Conservation (phyloP, 257 asterid species). For the Scutellaria galericulata region DNA sequence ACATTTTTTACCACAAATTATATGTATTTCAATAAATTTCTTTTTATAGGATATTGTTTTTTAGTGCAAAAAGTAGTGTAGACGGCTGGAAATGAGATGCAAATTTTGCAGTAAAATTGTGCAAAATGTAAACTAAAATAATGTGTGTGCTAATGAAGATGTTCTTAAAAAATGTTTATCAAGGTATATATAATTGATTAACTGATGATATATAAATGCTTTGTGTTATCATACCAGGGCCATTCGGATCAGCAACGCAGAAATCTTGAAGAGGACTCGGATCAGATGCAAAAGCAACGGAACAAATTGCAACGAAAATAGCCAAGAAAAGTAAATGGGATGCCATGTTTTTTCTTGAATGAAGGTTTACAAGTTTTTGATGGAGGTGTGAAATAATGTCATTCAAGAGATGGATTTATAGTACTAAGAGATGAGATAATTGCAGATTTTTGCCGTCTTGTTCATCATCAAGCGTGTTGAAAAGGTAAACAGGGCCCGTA, state of each 20-base stretch:
- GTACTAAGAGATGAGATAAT: background rate
- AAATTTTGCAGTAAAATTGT: too few species aligned
- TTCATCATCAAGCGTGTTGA: background rate
- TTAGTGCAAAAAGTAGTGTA: too few species aligned
- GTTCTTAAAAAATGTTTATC: too few species aligned
- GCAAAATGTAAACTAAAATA: too few species aligned
- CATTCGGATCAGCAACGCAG: conserved; percentile 45
- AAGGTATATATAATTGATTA: too few species aligned
- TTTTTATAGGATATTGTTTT: too few species aligned
- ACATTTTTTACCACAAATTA: too few species aligned
- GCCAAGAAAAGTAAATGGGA: background rate
- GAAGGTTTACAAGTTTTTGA: background rate
- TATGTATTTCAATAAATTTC: too few species aligned
- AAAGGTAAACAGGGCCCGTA: background rate
- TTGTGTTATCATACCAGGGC: conserved; percentile 36
- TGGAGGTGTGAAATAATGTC: background rate
- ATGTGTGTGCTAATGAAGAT: too few species aligned
- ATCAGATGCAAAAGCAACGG: conserved; percentile 44
- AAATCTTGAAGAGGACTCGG: conserved; percentile 59
- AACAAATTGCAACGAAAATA: conserved; percentile 24
- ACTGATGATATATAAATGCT: too few species aligned
- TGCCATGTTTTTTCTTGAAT: background rate
- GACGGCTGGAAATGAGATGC: too few species aligned
- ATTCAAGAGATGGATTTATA: background rate
- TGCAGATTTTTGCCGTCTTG: too few species aligned